Evolutionary conservation across 2,329 filamentous ascomycete species (phyloP), one percentile per base, ranked within the genome.

Genomic region (Cladosporium cucumerinum): DNA sequence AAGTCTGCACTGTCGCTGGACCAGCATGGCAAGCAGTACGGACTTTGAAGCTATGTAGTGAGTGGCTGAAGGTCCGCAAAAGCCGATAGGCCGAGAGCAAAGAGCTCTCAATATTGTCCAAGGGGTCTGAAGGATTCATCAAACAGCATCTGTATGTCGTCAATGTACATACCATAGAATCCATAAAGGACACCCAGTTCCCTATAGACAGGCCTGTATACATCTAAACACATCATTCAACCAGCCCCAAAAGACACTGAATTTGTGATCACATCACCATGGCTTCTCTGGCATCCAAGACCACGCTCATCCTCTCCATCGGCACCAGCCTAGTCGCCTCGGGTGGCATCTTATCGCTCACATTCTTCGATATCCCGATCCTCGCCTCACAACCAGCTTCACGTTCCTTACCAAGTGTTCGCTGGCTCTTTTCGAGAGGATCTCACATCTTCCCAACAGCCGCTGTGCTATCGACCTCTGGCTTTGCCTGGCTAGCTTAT

Each of bases 371-470:
- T 30, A 63, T 72, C 23, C 70, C 70, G 21, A 64, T 69, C 51
- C 36, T 72, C 2, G 68, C 69, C 63, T 67, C 71, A 12, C 72
- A 74, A 43, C 71, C 71, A 14, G 72, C 72, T 39, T 67, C 68
- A 36, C 68, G 72, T 60, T 66, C 72, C 8, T 63, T 73, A 5
- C 69, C 72, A 21, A 48, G 57, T 8, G 69, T 69, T 6, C 65
- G 72, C 61, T 73, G 70, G 69, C 66, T 71, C 32, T 74, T 72
- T 64, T 65, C 57, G 23, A 64, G 70, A 7, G 72, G 71, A 30
- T 70, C 68, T 1, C 72, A 74, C 57, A 69, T 68, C 60, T 72
- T 72, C 61, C 72, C 72, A 2, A 64, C 65, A 36, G 67, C 69
- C 16, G 65, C 68, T 8, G 61, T 61, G 18, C 25, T 69, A 34